A percentile compares a stretch with the other conserved stretches of the same genome.
Evolutionary conservation across 2,329 filamentous ascomycete genomes (phyloP).

Genomic region (Fusarium mangiferae): DNA sequence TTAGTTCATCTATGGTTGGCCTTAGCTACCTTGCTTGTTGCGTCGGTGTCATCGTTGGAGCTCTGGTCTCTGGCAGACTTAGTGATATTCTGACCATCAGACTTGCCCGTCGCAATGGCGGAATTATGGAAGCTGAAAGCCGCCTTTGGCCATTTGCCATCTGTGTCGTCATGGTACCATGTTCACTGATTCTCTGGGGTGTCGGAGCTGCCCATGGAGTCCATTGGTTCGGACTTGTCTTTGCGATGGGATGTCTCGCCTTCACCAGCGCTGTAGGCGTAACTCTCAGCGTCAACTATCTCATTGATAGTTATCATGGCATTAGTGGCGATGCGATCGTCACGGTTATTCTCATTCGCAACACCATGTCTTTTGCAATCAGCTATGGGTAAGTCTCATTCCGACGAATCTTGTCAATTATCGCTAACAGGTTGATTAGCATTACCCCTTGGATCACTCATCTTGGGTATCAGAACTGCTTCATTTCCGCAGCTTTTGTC

Average conservation of each 20-base stretch:
- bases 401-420: fast-evolving
- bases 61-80: slow-evolving; percentile 46
- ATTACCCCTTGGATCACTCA: slow-evolving; percentile 57
- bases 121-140: slow-evolving; percentile 55
- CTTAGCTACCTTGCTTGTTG: slow-evolving; percentile 52
- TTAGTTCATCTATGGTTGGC: slow-evolving; percentile 52
- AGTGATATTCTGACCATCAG: slow-evolving; percentile 54
- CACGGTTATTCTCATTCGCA: slow-evolving; percentile 53
- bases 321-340: slow-evolving; percentile 53
- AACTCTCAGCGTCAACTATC: slow-evolving; percentile 52
- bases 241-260: slow-evolving; percentile 52
- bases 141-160: slow-evolving; percentile 53
- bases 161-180: slow-evolving; percentile 44
- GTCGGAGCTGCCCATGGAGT: slow-evolving; percentile 50
- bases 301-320: slow-evolving; percentile 55
- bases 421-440: slow-evolving; percentile 45
- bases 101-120: slow-evolving; percentile 53
- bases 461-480: slow-evolving; percentile 56
- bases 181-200: slow-evolving; percentile 47
- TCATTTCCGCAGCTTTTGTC: slow-evolving; percentile 54
- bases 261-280: slow-evolving; percentile 49
- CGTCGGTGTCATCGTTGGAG: slow-evolving; percentile 48
- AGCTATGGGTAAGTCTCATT: slow-evolving; percentile 42
- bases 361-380: slow-evolving; percentile 52
- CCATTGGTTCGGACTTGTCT: slow-evolving; percentile 55